Evolutionary conservation across 2,329 filamentous ascomycete genomes (phyloP).

Genomic region (Capronia americana): DNA sequence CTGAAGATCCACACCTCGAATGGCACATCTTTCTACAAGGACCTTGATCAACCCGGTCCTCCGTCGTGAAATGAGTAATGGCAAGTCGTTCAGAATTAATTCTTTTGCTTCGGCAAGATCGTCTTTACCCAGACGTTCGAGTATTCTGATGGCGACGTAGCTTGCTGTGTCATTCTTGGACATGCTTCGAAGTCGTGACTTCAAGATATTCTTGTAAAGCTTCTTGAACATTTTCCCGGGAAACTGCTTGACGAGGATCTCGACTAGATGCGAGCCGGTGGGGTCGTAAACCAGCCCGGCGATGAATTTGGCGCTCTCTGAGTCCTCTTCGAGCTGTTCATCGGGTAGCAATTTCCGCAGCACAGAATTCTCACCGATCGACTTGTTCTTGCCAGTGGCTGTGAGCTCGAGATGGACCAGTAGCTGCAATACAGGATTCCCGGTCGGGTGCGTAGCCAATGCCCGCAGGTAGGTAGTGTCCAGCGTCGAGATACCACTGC

Average conservation of each 20-base stretch:
- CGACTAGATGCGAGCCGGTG: constrained; percentile 86
- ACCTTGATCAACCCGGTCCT: constrained; percentile 80
- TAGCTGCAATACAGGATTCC: constrained; percentile 91
- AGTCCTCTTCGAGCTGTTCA: constrained; percentile 74
- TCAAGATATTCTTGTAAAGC: constrained; percentile 80
- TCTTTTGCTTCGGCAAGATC: constrained; percentile 77
- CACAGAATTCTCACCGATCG: constrained; percentile 70
- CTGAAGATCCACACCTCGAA: constrained; percentile 66
- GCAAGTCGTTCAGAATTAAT: constrained; percentile 74
- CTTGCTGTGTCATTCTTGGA: constrained; percentile 88
- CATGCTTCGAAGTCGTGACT: constrained; percentile 77
- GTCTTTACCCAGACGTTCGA: constrained; percentile 85
- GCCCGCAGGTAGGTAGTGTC: constrained; percentile 82
- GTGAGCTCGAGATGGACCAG: constrained; percentile 85
- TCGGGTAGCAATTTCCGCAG: constrained; percentile 80
- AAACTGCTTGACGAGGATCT: constrained; percentile 79
- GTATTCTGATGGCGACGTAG: constrained; percentile 81
- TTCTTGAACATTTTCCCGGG: constrained; percentile 91
- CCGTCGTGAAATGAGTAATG: constrained; percentile 73
- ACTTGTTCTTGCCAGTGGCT: constrained; percentile 71
- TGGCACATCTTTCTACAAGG: constrained; percentile 80
- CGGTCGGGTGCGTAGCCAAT: constrained; percentile 85
- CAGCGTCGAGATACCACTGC: constrained; percentile 74
- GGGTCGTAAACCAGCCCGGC: constrained; percentile 87
- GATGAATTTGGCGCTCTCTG: constrained; percentile 79